Base-by-base conservation (phyloP, 345 rosid genomes). In the Streptanthus diversifolius region DNA sequence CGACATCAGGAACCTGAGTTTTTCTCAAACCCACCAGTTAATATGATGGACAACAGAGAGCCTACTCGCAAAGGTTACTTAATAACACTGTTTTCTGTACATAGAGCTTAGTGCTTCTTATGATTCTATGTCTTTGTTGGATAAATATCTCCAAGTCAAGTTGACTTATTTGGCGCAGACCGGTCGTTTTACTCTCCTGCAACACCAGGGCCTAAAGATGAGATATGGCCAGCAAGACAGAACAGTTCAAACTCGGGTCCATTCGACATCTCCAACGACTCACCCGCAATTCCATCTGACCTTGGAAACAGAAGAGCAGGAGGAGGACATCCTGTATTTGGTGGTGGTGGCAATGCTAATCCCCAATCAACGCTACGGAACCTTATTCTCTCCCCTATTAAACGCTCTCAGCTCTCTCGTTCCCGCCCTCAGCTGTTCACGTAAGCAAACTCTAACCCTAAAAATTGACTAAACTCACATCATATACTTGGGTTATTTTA, bases 131-230 rank as follows among this genome's bases (percentile, higher is more conserved):
- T 55, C 52, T 65, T 59, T 80, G 67, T 71, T 79, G 72, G 48
- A 76, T 81, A 76, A 73, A 37, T 66, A 69, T 80, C 82, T 81
- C 87, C 86, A 82, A 82, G 85, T 70, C 78, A 80, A 82, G 77
- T 80, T 88, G 86, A 91, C 97, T 87, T 85, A 90, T 81, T 70
- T 85, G 75, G 63, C 77, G 91, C 99, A 91, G 99, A 85, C 82
- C 83, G 93, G 88, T 82, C 87, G 61, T 80, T 82, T 84, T 80
- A 62, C 75, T 83, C 91, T 87, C 96, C 97, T 76, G 80, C 84
- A 81, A 91, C 96, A 83, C 99, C 99, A 91, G 99, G 95, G 58
- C 89, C 89, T 51, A 85, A 84, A 77, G 96, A 91, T 72, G 97
- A 88, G 71, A 70, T 85, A 60, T 91, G 96, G 99, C 88, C 92